Evolutionary conservation across 2,329 filamentous ascomycete species (phyloP).

Genomic region (Cladophialophora immunda): DNA sequence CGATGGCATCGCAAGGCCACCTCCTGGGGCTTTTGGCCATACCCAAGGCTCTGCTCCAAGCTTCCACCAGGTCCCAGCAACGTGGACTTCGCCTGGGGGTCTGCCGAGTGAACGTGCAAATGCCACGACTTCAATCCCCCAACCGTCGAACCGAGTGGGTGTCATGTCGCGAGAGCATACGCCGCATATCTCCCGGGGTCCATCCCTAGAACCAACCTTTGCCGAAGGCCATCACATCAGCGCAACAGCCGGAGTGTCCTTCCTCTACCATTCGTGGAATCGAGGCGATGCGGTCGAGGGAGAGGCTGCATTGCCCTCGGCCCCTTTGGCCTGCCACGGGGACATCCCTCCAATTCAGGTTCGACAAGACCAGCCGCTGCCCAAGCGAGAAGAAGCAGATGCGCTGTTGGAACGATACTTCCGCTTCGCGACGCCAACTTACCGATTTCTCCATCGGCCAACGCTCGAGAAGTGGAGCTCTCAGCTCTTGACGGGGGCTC

Average conservation of each 20-base stretch:
- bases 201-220: conserved; percentile 37
- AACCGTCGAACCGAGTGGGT: background rate
- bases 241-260: conserved; percentile 56
- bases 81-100: background rate
- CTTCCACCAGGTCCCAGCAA: background rate
- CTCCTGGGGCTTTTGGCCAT: background rate
- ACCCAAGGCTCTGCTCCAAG: background rate
- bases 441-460: conserved; percentile 62
- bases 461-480: conserved; percentile 57
- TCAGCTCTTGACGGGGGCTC: conserved; percentile 43
- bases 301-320: conserved; percentile 52
- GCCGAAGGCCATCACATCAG: conserved; percentile 60
- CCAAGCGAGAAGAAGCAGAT: conserved; percentile 45
- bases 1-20: conserved; percentile 26
- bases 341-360: conserved; percentile 53
- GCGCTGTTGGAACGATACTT: conserved; percentile 61
- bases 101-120: background rate
- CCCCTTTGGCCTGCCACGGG: conserved; percentile 43
- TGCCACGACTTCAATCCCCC: background rate
- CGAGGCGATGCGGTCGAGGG: conserved; percentile 41
- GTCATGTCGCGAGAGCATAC: conserved; percentile 5
- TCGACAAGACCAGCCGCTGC: conserved; percentile 45
- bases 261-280: conserved; percentile 71
- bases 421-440: conserved; percentile 64
- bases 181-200: conserved; percentile 21